Conservation (phyloP, 331 rosid genomes). For the Erythrophleum ivorense region DNA sequence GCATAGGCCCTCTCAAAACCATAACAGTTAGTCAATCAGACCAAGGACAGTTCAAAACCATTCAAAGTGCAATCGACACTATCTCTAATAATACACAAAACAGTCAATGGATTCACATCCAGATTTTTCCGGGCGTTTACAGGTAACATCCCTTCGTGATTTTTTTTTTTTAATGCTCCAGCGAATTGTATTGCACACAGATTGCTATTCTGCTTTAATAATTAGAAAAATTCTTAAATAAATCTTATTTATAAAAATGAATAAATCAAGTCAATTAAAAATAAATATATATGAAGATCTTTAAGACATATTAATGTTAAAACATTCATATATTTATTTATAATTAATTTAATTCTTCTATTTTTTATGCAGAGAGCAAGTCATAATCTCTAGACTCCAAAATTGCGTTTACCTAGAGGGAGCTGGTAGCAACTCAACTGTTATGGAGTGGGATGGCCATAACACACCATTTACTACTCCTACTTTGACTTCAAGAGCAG, state of each 20-base stretch:
- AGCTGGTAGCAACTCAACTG: slow-evolving; percentile 28
- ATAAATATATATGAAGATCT: background rate
- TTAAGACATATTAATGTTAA: background rate
- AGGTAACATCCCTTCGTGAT: slow-evolving; percentile 15
- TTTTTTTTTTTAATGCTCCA: background rate
- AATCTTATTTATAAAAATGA: no score
- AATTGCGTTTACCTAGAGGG: slow-evolving; percentile 55
- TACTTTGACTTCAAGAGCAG: slow-evolving; percentile 36
- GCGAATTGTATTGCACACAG: no score
- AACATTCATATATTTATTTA: background rate
- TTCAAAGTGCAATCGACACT: slow-evolving; percentile 58
- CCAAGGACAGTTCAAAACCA: slow-evolving; percentile 42
- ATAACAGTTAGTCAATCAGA: slow-evolving; percentile 41
- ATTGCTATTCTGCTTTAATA: no score
- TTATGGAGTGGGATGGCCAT: slow-evolving; percentile 37
- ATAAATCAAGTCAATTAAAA: no score
- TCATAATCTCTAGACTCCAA: slow-evolving; percentile 23
- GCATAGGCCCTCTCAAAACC: slow-evolving; percentile 32
- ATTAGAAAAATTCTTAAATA: no score
- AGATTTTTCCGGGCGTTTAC: slow-evolving; percentile 49
- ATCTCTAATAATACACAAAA: slow-evolving; percentile 31
- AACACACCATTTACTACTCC: slow-evolving; percentile 2
- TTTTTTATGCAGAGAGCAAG: slow-evolving; percentile 40
- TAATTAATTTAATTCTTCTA: background rate
- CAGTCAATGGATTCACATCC: slow-evolving; percentile 48